phyloP scores from a whole-genome alignment of 805 yeast species.

The Metschnikowia vanudenii region DNA sequence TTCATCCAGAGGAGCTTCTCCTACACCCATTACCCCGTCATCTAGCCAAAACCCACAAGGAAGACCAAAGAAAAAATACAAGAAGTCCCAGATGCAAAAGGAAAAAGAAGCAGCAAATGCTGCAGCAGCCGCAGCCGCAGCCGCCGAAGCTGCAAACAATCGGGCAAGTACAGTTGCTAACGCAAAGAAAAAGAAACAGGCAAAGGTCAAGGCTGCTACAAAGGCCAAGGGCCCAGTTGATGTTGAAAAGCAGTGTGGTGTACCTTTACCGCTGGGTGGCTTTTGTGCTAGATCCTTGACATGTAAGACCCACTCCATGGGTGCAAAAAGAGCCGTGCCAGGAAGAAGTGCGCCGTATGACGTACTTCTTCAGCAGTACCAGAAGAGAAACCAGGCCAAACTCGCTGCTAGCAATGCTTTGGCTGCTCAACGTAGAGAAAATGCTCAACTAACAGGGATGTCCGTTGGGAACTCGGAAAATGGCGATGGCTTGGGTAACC shows the following conservation, averaged over 20 bases:
- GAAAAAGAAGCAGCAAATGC: conserved; percentile 48
- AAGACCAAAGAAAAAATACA: conserved; percentile 43
- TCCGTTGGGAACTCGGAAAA: conserved; percentile 19
- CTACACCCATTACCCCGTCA: conserved; percentile 32
- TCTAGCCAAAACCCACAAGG: conserved; percentile 17
- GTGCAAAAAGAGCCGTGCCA: conserved; percentile 91
- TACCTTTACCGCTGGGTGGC: conserved; percentile 89
- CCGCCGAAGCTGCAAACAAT: conserved; percentile 25
- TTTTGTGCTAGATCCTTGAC: conserved; percentile 94
- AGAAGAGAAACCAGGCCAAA: conserved; percentile 88
- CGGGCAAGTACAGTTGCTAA: conserved; percentile 15
- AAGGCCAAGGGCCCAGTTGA: conserved; percentile 82
- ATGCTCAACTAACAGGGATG: conserved; percentile 42
- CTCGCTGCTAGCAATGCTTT: conserved; percentile 79
- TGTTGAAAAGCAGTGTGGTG: conserved; percentile 95
- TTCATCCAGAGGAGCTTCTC: conserved; percentile 39
- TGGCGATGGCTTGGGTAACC: conserved; percentile 28
- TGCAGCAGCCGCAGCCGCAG: conserved; percentile 45
- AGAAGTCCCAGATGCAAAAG: conserved; percentile 43
- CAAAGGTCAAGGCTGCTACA: conserved; percentile 41
- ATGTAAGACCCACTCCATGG: conserved; percentile 98
- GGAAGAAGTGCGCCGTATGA: conserved; percentile 95
- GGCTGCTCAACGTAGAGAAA: conserved; percentile 73
- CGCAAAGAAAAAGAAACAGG: conserved; percentile 33
- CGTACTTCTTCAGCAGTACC: conserved; percentile 81